These are phyloP conservation scores for Elsinoe necatrix DNA, from an alignment of 2,329 filamentous ascomycete genomes.

Conservation along the genomic window DNA sequence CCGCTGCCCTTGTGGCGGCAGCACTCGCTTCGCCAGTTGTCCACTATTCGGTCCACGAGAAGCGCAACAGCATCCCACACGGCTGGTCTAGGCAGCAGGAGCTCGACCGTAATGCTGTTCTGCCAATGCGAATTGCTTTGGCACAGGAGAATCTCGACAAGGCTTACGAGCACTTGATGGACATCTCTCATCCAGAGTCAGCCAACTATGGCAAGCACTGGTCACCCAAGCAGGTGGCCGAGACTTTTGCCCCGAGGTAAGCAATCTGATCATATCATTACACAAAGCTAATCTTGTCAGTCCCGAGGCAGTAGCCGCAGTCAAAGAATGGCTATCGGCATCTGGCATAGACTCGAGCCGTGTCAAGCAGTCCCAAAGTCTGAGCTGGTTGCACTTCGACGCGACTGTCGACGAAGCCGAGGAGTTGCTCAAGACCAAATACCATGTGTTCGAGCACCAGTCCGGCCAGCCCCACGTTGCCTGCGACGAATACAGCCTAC, in stretches of 20 bases:
- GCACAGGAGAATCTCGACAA: conserved; percentile 29
- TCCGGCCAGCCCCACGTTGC: conserved; percentile 30
- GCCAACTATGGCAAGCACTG: conserved; percentile 37
- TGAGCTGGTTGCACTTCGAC: conserved; percentile 49
- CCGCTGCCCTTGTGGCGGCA: conserved; percentile 19
- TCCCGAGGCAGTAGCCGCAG: conserved; percentile 40
- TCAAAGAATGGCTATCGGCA: conserved; percentile 47
- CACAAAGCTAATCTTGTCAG: conserved; percentile 20
- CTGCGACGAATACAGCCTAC: conserved; percentile 33
- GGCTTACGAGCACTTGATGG: conserved; percentile 26
- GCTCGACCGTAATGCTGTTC: conserved; percentile 24
- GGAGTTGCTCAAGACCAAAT: conserved; percentile 45
- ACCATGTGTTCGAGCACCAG: conserved; percentile 43
- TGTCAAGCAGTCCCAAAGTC: conserved; percentile 43
- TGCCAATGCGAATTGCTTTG: conserved; percentile 31
- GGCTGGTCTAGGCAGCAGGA: conserved; percentile 25
- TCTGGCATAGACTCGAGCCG: conserved; percentile 44
- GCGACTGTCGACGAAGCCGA: conserved; percentile 48
- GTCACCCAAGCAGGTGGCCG: conserved; percentile 36
- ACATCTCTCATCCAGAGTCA: conserved; percentile 38
- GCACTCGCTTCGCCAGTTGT: conserved; percentile 21
- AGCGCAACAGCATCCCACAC: conserved; percentile 22
- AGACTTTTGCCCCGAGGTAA: conserved; percentile 35
- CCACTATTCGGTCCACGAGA: conserved; percentile 27
- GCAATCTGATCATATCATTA: not conserved